Conservation (phyloP, 495 filamentous ascomycete genomes). For the Neurospora sp. region DNA sequence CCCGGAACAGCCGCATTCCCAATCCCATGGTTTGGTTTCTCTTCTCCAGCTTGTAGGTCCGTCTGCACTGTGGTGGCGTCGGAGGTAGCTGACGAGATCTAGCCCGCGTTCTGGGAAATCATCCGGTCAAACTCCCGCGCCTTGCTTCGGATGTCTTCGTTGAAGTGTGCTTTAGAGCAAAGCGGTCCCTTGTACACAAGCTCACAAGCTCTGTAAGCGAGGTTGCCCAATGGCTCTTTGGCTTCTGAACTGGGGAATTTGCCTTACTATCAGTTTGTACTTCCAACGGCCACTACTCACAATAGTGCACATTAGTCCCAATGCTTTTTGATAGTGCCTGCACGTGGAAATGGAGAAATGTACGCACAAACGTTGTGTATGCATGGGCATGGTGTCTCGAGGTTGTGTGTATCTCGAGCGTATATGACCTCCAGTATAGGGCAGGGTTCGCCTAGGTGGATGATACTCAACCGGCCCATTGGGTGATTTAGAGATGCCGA, state of each 20-base stretch:
- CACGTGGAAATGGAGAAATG: neutral
- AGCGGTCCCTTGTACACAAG: neutral
- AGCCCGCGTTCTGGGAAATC: constrained; percentile 1
- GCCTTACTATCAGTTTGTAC: neutral
- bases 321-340: neutral
- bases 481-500: neutral
- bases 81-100: constrained; percentile 3
- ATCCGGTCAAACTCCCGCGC: neutral
- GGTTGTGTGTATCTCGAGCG: neutral
- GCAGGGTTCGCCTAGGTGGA: neutral
- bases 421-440: neutral
- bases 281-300: neutral
- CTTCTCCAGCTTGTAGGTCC: neutral
- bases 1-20: constrained; percentile 2
- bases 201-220: neutral
- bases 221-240: neutral
- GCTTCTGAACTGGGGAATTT: neutral
- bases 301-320: neutral
- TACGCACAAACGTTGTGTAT: neutral
- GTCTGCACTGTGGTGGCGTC: constrained; percentile 5
- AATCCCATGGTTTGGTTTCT: constrained; percentile 11
- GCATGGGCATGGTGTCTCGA: neutral
- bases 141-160: neutral
- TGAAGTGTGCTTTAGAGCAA: neutral
- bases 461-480: neutral